A percentile compares a stretch with the other conserved stretches of the same genome.
phyloP scores from a whole-genome alignment of 192 early-diverging fungal genomes.

The Polychytrium aggregatum region DNA sequence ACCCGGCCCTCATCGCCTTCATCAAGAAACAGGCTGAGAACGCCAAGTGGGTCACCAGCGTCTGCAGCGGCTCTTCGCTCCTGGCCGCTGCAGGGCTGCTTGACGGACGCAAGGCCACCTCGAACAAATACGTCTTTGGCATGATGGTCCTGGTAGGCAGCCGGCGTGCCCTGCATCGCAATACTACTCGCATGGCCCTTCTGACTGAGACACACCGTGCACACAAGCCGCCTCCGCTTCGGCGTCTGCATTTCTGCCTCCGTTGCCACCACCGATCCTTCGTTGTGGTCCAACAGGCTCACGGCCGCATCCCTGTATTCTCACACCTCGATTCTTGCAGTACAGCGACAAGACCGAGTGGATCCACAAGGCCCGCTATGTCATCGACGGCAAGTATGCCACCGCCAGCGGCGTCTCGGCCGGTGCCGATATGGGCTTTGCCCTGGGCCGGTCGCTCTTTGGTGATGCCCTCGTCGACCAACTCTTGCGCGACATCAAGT shows the following conservation, averaged over 20 bases:
- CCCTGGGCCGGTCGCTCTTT: constrained; percentile 6
- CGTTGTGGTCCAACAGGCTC: no score
- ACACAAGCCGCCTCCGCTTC: no score
- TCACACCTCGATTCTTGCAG: no score
- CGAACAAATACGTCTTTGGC: constrained; percentile 18
- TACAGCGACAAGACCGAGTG: constrained; percentile 7
- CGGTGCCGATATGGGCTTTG: constrained; percentile 18
- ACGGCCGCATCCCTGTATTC: no score
- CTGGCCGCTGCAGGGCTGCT: constrained; percentile 32
- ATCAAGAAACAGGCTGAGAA: neutral
- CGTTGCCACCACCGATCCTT: no score
- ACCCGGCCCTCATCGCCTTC: constrained; percentile 1
- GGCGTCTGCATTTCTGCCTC: no score
- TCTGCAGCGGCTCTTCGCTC: constrained; percentile 34
- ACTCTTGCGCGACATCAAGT: neutral
- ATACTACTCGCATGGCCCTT: no score
- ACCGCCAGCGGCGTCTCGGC: constrained; percentile 25
- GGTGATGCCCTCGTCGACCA: neutral
- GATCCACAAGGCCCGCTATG: constrained; percentile 19
- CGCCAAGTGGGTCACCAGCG: constrained; percentile 14
- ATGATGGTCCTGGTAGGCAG: no score
- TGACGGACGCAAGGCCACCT: constrained; percentile 29
- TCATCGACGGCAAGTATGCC: constrained; percentile 16
- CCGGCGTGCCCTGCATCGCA: no score
- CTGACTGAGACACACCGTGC: no score